Evolutionary conservation across 345 rosid species (phyloP).

Genomic region (Physaria fendleri): DNA sequence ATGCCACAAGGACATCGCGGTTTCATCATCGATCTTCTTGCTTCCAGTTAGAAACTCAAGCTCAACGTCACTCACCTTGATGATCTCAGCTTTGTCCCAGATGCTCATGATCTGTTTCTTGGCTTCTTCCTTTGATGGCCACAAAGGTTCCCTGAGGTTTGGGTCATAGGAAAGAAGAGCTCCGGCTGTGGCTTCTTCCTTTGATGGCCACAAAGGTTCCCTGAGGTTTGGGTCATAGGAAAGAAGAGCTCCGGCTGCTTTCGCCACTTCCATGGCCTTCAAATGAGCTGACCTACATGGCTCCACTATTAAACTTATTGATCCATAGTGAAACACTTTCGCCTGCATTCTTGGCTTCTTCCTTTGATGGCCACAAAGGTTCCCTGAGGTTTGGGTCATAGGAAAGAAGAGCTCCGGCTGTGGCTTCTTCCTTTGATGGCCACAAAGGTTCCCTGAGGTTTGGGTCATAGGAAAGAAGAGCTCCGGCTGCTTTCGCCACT

Average conservation of each 20-base stretch:
- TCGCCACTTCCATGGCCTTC: no score
- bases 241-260: no score
- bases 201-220: no score
- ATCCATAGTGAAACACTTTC: no score
- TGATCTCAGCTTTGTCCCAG: constrained; percentile 63
- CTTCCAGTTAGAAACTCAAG: constrained; percentile 41
- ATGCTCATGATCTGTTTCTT: constrained; percentile 52
- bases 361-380: constrained; percentile 58
- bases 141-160: constrained; percentile 49
- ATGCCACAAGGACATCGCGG: constrained; percentile 38
- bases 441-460: no score
- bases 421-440: no score
- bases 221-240: no score
- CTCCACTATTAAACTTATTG: no score
- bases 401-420: no score
- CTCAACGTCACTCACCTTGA: constrained; percentile 53
- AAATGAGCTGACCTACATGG: no score
- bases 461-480: no score
- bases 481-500: constrained; percentile 51
- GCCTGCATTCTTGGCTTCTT: constrained; percentile 51
- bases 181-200: no score
- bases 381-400: constrained; percentile 63
- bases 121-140: constrained; percentile 67
- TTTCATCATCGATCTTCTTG: constrained; percentile 35
- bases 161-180: constrained; percentile 71